Evolutionary conservation across 257 asterid species (phyloP), one percentile per base, ranked within the genome.

Genomic region (Plantago ovata): DNA sequence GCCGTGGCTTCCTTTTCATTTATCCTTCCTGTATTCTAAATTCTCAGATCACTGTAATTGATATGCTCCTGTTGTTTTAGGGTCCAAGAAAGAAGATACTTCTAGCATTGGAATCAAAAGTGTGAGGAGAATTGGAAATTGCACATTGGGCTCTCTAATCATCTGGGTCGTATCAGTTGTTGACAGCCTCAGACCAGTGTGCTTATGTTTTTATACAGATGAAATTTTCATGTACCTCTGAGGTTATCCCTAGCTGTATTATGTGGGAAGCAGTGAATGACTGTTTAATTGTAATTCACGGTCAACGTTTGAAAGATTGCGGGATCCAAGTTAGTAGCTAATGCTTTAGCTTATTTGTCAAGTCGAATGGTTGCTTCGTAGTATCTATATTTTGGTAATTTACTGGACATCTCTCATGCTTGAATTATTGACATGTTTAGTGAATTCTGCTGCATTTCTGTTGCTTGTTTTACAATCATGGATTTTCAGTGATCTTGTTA

Each of bases 11-110:
- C 36, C 36, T 28, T 24, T 28, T 28, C 36, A 28, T 28, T 28
- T 28, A 3, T 28, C 36, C 36, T 8, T 28, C 36, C 36, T 1
- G 36, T 28, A 1, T 28, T 28, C 7, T 0, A 28, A 28, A 28
- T 28, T 8, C 13, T 48, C 33, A 18, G 55, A 49, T 36, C 32
- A 22, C 12, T 50, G 14, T 22, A 1, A 36, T 6, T 24, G 21
- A 59, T 23, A 53, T 61, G 13, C 60, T 12, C 38, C 45, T 52
- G 46, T 56, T 61, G 61, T 75, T 79, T 61, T 86, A 91, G 98
- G 98, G 98, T 53, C 96, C 98, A 38, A 85, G 98, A 76, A 91
- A 91, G 87, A 91, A 91, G 92, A 91, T 91, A 72, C 82, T 87
- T 65, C 80, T 91, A 41, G 95, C 89, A 4, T 73, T 91, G 83